These are phyloP conservation scores for Xylaria cubensis DNA, from an alignment of 495 filamentous ascomycete species.

Conservation along the genomic window DNA sequence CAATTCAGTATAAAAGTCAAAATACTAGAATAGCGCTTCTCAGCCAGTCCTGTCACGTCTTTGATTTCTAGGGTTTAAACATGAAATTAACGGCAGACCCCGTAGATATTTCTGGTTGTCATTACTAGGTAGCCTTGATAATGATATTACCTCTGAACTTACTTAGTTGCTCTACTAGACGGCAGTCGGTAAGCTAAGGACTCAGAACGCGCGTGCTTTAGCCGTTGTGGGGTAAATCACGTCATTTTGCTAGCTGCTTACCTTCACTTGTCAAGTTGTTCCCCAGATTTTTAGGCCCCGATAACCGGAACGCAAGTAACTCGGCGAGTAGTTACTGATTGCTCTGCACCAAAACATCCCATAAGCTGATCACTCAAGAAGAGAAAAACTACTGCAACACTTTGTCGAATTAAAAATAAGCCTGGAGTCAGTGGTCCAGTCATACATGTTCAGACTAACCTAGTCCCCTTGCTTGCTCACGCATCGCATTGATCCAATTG, in stretches of 20 bases:
- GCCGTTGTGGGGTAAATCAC: constrained; percentile 24
- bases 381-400: background rate
- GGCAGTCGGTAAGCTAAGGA: constrained; percentile 24
- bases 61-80: background rate
- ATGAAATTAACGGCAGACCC: background rate
- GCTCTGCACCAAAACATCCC: background rate
- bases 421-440: background rate
- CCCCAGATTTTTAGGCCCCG: constrained; percentile 27
- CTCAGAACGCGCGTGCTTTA: constrained; percentile 7
- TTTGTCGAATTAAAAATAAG: background rate
- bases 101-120: background rate
- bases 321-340: background rate
- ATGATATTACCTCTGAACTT: background rate
- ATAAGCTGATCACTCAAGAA: background rate
- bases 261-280: constrained; percentile 15
- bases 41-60: background rate
- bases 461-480: background rate
- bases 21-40: background rate
- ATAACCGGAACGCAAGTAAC: constrained; percentile 22
- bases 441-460: background rate
- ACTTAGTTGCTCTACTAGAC: background rate
- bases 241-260: constrained; percentile 16
- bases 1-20: background rate
- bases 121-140: background rate
- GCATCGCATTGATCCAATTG: constrained; percentile 10